phyloP scores from a whole-genome alignment of 2,329 filamentous ascomycete genomes.

The Aspergillus niger region DNA sequence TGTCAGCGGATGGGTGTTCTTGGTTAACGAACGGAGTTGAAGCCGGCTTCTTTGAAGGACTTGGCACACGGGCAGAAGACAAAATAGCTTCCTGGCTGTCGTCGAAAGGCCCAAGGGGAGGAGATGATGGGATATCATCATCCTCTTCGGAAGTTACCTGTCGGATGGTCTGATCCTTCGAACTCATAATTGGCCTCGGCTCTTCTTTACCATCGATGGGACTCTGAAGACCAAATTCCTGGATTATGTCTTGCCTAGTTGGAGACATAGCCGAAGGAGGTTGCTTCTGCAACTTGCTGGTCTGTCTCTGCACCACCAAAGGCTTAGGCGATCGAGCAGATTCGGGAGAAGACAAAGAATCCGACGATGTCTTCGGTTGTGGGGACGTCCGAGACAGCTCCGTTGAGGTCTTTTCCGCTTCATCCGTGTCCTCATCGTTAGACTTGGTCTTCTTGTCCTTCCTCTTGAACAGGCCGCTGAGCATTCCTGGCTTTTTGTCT shows the following conservation, averaged over 20 bases:
- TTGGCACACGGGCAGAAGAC: constrained; percentile 25
- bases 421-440: constrained; percentile 50
- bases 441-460: constrained; percentile 62
- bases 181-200: constrained; percentile 20
- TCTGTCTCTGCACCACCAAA: constrained; percentile 54
- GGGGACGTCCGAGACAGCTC: constrained; percentile 54
- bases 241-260: constrained; percentile 45
- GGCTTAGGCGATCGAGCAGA: constrained; percentile 31
- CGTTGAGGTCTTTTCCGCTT: constrained; percentile 62
- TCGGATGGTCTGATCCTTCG: constrained; percentile 37
- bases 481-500: constrained; percentile 70
- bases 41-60: constrained; percentile 29
- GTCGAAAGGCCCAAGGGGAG: constrained; percentile 24
- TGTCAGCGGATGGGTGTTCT: constrained; percentile 25
- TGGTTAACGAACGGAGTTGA: constrained; percentile 20
- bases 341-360: constrained; percentile 44
- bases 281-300: constrained; percentile 72
- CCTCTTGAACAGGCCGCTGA: constrained; percentile 68
- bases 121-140: constrained; percentile 25
- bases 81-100: constrained; percentile 20
- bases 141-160: constrained; percentile 36
- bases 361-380: constrained; percentile 48
- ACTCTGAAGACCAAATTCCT: constrained; percentile 28
- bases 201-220: constrained; percentile 27
- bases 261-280: constrained; percentile 49